Evolutionary conservation across 192 early-diverging fungal species (phyloP).

Genomic region (Coemansia sp.): DNA sequence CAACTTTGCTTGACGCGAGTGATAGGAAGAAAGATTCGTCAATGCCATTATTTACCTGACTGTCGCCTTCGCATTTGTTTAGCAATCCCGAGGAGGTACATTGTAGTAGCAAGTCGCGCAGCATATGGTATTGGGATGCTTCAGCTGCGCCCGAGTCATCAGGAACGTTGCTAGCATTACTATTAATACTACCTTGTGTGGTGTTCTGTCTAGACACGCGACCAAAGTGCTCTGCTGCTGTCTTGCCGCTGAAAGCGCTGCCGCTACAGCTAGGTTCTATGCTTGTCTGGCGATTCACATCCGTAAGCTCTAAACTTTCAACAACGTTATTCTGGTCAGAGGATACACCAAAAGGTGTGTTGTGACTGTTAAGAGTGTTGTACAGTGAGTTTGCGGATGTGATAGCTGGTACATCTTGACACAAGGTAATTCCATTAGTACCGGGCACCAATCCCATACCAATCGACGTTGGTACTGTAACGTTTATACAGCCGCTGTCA

Average conservation of each 20-base stretch:
- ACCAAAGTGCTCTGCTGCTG: neutral
- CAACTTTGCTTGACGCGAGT: neutral
- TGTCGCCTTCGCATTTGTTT: neutral
- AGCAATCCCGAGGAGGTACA: slow-evolving; percentile 23
- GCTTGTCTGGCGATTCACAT: neutral
- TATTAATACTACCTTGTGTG: neutral
- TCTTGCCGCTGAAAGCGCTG: neutral
- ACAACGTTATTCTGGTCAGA: neutral
- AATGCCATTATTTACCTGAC: neutral
- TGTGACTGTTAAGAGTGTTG: neutral
- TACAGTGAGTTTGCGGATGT: neutral
- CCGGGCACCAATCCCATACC: neutral
- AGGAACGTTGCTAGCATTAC: neutral
- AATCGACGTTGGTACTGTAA: neutral
- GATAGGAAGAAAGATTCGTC: slow-evolving; percentile 10
- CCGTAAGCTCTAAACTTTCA: neutral
- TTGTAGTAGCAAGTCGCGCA: slow-evolving; percentile 34
- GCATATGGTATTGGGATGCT: slow-evolving; percentile 26
- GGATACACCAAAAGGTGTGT: neutral
- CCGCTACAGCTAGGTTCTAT: neutral
- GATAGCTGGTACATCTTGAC: neutral
- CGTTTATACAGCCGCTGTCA: neutral
- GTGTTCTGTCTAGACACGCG: neutral
- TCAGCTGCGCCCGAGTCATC: slow-evolving; percentile 1
- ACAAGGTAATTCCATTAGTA: neutral